Conservation (phyloP, 768 basidiomycete genomes). For the Boletus bicolor region DNA sequence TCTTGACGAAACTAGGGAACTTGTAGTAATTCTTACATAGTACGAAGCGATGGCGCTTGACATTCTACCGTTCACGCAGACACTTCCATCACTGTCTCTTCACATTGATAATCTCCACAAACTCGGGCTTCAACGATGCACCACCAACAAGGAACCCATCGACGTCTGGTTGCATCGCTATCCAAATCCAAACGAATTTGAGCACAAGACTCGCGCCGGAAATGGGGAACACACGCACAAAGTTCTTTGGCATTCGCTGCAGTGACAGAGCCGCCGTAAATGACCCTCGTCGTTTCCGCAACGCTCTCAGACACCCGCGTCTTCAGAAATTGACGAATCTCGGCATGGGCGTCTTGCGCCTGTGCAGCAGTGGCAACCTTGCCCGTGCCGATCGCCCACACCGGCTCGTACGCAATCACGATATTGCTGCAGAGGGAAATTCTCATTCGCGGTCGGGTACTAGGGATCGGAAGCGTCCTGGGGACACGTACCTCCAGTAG, state of each 20-base stretch:
- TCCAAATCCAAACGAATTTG: neutral
- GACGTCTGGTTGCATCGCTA: constrained; percentile 77
- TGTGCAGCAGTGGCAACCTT: constrained; percentile 90
- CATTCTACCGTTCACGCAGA: neutral
- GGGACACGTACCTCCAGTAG: constrained; percentile 72
- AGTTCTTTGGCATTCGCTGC: constrained; percentile 88
- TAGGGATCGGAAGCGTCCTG: neutral
- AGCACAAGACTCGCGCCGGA: neutral
- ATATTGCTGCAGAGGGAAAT: constrained; percentile 53
- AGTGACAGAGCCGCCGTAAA: constrained; percentile 94
- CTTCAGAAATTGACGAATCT: constrained; percentile 73
- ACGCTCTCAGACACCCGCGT: constrained; percentile 63
- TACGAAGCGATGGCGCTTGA: neutral
- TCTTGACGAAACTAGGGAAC: too few species aligned
- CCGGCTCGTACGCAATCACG: constrained; percentile 95
- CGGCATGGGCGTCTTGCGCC: constrained; percentile 88
- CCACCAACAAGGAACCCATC: constrained; percentile 99
- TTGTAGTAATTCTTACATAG: neutral
- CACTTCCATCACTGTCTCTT: constrained; percentile 32
- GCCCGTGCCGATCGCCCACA: constrained; percentile 99
- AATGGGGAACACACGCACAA: constrained; percentile 45
- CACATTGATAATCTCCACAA: constrained; percentile 85
- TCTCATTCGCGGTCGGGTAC: neutral
- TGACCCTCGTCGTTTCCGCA: constrained; percentile 75
- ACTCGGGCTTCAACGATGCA: constrained; percentile 97